Evolutionary conservation across 495 filamentous ascomycete species (phyloP).

Genomic region (Talaromyces trachyspermus): DNA sequence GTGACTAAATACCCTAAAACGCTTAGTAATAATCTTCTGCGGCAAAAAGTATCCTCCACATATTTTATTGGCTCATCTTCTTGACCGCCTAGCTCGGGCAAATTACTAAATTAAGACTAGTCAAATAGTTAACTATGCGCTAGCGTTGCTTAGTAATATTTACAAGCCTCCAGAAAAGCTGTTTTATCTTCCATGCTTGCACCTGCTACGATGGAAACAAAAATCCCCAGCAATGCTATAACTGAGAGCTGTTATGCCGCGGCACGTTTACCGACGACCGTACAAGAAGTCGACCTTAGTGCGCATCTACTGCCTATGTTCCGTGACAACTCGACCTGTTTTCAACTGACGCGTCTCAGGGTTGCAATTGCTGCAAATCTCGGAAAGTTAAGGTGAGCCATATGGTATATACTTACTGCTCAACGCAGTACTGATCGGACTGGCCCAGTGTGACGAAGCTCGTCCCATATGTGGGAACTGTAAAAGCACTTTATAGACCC

Average conservation of each 20-base stretch:
- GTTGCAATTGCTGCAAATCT: slow-evolving; percentile 6
- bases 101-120: no score
- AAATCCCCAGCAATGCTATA: neutral
- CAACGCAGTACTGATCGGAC: neutral
- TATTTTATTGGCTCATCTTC: no score
- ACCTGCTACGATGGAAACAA: neutral
- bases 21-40: no score
- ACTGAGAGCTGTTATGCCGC: neutral
- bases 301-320: neutral
- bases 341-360: neutral
- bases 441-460: slow-evolving; percentile 4
- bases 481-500: neutral
- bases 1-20: no score
- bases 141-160: no score
- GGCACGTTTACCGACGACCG: neutral
- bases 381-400: slow-evolving; percentile 5
- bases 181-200: no score
- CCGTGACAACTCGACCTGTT: no score
- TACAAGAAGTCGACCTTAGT: slow-evolving; percentile 5
- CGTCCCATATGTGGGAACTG: slow-evolving; percentile 5
- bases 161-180: no score
- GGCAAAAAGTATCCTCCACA: no score
- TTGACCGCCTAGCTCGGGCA: no score
- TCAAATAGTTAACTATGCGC: no score
- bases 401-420: neutral